Percentiles rank a stretch among this genome's conserved stretches.
These are phyloP conservation scores for Excoecaria agallocha DNA, from an alignment of 345 rosid genomes.

Conservation along the genomic window DNA sequence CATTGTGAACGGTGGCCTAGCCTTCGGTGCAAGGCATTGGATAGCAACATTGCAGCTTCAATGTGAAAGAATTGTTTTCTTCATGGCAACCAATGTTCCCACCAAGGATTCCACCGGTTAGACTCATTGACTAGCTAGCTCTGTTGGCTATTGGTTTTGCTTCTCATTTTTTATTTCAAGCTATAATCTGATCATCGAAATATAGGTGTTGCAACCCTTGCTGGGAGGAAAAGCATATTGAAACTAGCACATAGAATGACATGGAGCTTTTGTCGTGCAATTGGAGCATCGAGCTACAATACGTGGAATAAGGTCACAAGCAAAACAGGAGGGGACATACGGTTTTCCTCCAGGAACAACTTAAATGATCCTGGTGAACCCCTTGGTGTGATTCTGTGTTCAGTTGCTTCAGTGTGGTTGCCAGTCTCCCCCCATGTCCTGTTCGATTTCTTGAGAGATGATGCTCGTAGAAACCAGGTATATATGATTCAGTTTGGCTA, in stretches of 20 bases:
- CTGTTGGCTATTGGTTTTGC: not conserved
- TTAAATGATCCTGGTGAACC: conserved; percentile 92
- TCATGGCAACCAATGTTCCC: conserved; percentile 99
- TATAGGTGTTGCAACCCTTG: conserved; percentile 81
- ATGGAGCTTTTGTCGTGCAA: conserved; percentile 67
- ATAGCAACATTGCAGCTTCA: conserved; percentile 77
- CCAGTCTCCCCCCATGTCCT: conserved; percentile 68
- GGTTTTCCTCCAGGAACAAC: conserved; percentile 91
- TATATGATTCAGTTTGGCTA: not conserved
- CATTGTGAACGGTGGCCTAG: conserved; percentile 72
- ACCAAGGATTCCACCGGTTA: conserved; percentile 92
- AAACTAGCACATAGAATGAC: conserved; percentile 94
- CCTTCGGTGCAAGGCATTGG: conserved; percentile 97
- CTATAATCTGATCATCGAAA: not conserved
- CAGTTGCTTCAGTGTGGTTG: conserved; percentile 83
- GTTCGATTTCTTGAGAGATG: conserved; percentile 91
- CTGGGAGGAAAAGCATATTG: conserved; percentile 92
- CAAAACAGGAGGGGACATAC: conserved; percentile 88
- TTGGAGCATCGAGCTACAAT: conserved; percentile 94
- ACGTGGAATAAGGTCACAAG: conserved; percentile 78
- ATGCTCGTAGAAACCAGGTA: conserved; percentile 76
- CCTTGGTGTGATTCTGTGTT: conserved; percentile 78
- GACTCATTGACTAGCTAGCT: not conserved
- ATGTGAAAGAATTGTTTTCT: conserved; percentile 90
- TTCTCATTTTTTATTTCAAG: not conserved